A percentile compares a stretch with the other conserved stretches of the same genome.
Conservation (phyloP, 2,329 filamentous ascomycete genomes). For the Neodidymelliopsis sp. region DNA sequence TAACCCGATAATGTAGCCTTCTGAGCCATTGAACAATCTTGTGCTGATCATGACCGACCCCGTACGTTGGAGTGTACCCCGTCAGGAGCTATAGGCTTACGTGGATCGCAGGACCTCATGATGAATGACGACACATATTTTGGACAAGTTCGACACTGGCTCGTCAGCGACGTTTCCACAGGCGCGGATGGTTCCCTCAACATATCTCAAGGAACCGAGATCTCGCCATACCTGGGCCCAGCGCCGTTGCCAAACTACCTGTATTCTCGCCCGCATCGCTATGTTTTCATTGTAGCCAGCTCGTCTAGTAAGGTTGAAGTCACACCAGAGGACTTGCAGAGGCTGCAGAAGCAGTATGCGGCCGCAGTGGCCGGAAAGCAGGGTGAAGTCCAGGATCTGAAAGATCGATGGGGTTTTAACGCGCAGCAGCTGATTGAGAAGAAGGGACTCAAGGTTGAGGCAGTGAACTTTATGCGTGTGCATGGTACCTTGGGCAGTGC, state of each 20-base stretch:
- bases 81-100: neutral
- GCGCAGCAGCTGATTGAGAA: conserved; percentile 27
- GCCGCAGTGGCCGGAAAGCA: conserved; percentile 28
- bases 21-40: conserved; percentile 19
- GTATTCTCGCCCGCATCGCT: conserved; percentile 29
- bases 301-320: conserved; percentile 12
- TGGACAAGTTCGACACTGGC: conserved; percentile 35
- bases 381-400: conserved; percentile 29
- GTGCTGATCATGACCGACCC: conserved; percentile 31
- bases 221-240: conserved; percentile 29
- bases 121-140: conserved; percentile 31
- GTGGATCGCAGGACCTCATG: conserved; percentile 24
- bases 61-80: conserved; percentile 1
- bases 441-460: conserved; percentile 28
- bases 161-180: conserved; percentile 26
- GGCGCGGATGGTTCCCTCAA: conserved; percentile 18
- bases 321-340: conserved; percentile 24
- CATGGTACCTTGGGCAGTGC: conserved; percentile 27
- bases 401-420: conserved; percentile 34
- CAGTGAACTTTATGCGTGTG: conserved; percentile 28
- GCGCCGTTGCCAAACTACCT: conserved; percentile 34
- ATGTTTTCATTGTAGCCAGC: conserved; percentile 29
- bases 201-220: conserved; percentile 6
- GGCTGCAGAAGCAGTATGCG: conserved; percentile 27
- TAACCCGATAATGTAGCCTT: conserved; percentile 16